These are phyloP conservation scores for Hebeloma cylindrosporum DNA, from an alignment of 768 basidiomycete species.

Conservation along the genomic window DNA sequence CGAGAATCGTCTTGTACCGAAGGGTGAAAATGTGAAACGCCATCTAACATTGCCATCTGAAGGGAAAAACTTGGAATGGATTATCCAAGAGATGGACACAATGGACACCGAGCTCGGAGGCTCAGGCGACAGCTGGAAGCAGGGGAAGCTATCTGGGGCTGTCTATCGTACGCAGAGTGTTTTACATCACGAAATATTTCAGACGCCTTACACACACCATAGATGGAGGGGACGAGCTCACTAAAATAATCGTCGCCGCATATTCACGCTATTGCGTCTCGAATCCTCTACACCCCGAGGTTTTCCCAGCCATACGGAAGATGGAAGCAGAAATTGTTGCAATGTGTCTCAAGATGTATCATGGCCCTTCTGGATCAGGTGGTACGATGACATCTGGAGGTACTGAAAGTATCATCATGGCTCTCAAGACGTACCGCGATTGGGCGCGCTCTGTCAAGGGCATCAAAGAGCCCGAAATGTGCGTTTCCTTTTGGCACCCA, in stretches of 20 bases:
- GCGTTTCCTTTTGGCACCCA: slow-evolving; percentile 25
- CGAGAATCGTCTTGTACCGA: slow-evolving; percentile 65
- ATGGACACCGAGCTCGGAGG: slow-evolving; percentile 64
- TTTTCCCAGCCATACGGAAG: slow-evolving; percentile 89
- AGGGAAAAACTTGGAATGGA: slow-evolving; percentile 71
- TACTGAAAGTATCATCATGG: slow-evolving; percentile 96
- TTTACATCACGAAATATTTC: not conserved
- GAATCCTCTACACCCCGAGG: slow-evolving; percentile 90
- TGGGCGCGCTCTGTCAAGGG: slow-evolving; percentile 87
- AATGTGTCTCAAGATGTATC: slow-evolving; percentile 84
- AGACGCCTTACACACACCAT: not conserved
- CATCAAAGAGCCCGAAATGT: slow-evolving; percentile 93
- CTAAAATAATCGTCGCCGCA: slow-evolving; percentile 75
- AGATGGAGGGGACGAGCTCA: slow-evolving; percentile 86
- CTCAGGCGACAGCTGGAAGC: slow-evolving; percentile 53
- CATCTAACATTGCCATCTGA: slow-evolving; percentile 65
- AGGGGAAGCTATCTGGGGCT: slow-evolving; percentile 80
- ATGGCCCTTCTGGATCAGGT: slow-evolving; percentile 82
- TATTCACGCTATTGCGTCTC: slow-evolving; percentile 82
- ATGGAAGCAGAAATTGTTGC: slow-evolving; percentile 97
- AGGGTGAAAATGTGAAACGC: slow-evolving; percentile 59
- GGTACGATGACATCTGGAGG: slow-evolving; percentile 95
- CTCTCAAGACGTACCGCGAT: slow-evolving; percentile 90
- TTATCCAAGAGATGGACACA: slow-evolving; percentile 72
- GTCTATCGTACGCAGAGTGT: slow-evolving; percentile 70